Evolutionary conservation across 345 rosid genomes (phyloP), one percentile per base, ranked within the genome.

Genomic region (Corymbia maculata): DNA sequence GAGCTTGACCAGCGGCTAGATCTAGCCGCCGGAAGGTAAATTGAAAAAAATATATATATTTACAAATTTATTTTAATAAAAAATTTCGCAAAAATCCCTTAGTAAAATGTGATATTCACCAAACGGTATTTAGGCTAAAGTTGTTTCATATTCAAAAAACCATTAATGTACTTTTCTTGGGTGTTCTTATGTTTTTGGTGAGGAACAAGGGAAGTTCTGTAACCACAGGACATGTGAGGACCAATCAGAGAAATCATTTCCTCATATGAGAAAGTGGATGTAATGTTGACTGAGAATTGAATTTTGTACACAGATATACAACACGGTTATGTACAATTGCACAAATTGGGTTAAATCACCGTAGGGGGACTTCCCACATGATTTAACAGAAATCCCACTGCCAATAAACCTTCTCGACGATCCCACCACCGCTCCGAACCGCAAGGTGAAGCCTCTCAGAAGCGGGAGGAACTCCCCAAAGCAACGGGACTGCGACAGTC

Each of bases 401-500:
- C 99, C 99, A 93, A 50, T 91, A 96, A 70, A 97, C 95, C 90
- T 96, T 98, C 85, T 98, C 99, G 7, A 96, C 98, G 7, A 96
- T 98, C 86, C 99, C 99, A 88, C 99, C 99, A 19, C 99, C 99
- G 1, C 95, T 95, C 87, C 91, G 92, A 88, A 96, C 99, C 3
- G 99, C 99, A 51, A 96, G 96, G 88, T 97, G 97, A 88, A 98
- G 99, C 61, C 96, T 96, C 88, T 97, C 99, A 3, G 99, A 95
- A 86, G 97, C 99, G 13, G 99, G 98, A 86, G 99, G 99, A 85
- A 96, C 98, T 0, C 99, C 99, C 99, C 99, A 97, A 0, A 97
- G 98, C 89, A 95, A 95, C 24, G 99, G 99, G 88, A 97, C 99
- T 3, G 99, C 98, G 24, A 97, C 99, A 1, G 94, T 94, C 99